Conservation (phyloP, 805 yeast genomes). For the Wickerhamiella slavikovae region DNA sequence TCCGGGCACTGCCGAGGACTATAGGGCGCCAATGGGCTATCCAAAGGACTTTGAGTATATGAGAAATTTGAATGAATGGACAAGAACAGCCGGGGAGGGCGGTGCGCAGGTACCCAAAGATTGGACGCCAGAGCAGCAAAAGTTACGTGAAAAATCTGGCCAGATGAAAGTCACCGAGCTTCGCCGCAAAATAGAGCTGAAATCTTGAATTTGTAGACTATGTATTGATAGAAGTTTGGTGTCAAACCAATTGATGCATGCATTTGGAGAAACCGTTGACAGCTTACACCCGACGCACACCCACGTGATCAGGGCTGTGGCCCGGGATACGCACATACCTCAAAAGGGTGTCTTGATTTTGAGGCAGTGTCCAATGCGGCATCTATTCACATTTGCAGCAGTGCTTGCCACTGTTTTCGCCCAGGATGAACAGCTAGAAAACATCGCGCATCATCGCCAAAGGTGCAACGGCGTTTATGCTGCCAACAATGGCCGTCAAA, state of each 20-base stretch:
- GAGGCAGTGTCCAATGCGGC: not conserved
- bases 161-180: conserved; percentile 6
- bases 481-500: conserved; percentile 43
- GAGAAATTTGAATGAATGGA: conserved; percentile 21
- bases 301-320: not conserved
- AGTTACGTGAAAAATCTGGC: conserved; percentile 6
- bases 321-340: not conserved
- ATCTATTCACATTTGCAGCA: conserved; percentile 2
- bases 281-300: not conserved
- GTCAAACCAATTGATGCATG: not conserved
- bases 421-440: conserved; percentile 11
- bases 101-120: too few relatives aligned
- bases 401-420: conserved; percentile 6
- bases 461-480: conserved; percentile 84
- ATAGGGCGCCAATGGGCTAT: conserved; percentile 30
- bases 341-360: not conserved
- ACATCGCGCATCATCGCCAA: conserved; percentile 35
- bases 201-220: not conserved
- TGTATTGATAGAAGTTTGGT: not conserved
- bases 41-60: conserved; percentile 44
- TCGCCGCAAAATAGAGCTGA: not conserved
- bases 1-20: conserved; percentile 26
- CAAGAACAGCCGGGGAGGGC: conserved; percentile 8
- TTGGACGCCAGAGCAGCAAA: conserved; percentile 25
- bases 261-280: not conserved